These are phyloP conservation scores for Xylaria sp. DNA, from an alignment of 2,329 filamentous ascomycete genomes.

Conservation along the genomic window DNA sequence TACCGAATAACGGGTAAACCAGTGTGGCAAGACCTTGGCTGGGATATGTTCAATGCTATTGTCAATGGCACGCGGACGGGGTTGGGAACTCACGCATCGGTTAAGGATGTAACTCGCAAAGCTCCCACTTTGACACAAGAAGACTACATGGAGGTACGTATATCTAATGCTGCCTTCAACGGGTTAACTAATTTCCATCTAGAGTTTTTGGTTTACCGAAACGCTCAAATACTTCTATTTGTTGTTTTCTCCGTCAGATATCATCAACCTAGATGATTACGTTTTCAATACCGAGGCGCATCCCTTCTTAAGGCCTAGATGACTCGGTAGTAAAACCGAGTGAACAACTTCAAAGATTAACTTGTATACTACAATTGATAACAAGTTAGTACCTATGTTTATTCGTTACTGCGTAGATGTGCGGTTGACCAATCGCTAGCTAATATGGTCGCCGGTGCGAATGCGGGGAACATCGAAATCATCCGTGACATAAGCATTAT, in stretches of 20 bases:
- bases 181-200: slow-evolving; percentile 41
- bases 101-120: slow-evolving; percentile 53
- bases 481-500: slow-evolving; percentile 2
- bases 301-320: slow-evolving; percentile 43
- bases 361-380: slow-evolving; percentile 3
- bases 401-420: not conserved
- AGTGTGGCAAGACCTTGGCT: slow-evolving; percentile 45
- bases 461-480: slow-evolving; percentile 26
- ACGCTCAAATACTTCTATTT: slow-evolving; percentile 62
- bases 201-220: slow-evolving; percentile 73
- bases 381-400: not conserved
- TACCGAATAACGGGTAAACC: slow-evolving; percentile 47
- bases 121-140: slow-evolving; percentile 56
- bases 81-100: slow-evolving; percentile 43
- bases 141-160: slow-evolving; percentile 55
- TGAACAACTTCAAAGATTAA: not conserved
- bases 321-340: not conserved
- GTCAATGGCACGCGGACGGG: slow-evolving; percentile 43
- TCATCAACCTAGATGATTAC: slow-evolving; percentile 69
- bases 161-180: not conserved
- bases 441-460: not conserved
- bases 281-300: slow-evolving; percentile 59
- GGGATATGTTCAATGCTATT: slow-evolving; percentile 48
- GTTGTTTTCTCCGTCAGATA: slow-evolving; percentile 62
- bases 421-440: slow-evolving; percentile 1